phyloP scores from a whole-genome alignment of 257 asterid species.

The Solanum lignicaule region DNA sequence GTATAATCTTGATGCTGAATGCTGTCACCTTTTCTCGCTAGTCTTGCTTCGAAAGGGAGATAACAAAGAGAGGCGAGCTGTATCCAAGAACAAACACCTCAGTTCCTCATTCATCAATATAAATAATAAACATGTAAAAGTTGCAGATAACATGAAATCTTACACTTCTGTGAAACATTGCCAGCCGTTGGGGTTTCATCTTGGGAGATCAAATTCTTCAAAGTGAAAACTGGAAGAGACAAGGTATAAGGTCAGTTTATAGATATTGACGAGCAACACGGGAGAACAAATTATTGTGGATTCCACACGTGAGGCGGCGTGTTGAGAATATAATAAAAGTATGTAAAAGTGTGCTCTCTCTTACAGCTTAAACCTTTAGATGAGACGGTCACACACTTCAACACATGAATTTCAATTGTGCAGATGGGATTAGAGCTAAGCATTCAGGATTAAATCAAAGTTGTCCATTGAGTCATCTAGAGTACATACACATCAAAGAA shows the following conservation, averaged over 20 bases:
- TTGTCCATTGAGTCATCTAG: background rate
- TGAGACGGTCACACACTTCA: background rate
- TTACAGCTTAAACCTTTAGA: background rate
- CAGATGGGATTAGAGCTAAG: background rate
- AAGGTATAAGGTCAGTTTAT: background rate
- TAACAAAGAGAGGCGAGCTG: conserved; percentile 87
- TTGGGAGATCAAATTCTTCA: conserved; percentile 67
- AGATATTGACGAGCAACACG: background rate
- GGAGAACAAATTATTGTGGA: background rate
- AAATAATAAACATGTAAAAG: background rate
- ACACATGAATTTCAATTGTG: background rate
- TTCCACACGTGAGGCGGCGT: background rate
- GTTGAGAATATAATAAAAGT: background rate
- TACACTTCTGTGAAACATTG: conserved; percentile 54
- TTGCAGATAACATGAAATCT: conserved; percentile 15
- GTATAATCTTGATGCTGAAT: conserved; percentile 2
- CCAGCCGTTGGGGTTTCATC: conserved; percentile 52
- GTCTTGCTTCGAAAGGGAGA: conserved; percentile 63
- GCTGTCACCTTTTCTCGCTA: conserved; percentile 50
- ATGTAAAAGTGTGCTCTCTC: background rate
- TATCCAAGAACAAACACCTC: background rate
- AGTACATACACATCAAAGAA: background rate
- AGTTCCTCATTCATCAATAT: background rate
- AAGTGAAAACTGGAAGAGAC: conserved; percentile 49
- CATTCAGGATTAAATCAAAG: background rate